Evolutionary conservation across 805 yeast genomes (phyloP), one percentile per base, ranked within the genome.

Genomic region (Candida methanosorbosa): DNA sequence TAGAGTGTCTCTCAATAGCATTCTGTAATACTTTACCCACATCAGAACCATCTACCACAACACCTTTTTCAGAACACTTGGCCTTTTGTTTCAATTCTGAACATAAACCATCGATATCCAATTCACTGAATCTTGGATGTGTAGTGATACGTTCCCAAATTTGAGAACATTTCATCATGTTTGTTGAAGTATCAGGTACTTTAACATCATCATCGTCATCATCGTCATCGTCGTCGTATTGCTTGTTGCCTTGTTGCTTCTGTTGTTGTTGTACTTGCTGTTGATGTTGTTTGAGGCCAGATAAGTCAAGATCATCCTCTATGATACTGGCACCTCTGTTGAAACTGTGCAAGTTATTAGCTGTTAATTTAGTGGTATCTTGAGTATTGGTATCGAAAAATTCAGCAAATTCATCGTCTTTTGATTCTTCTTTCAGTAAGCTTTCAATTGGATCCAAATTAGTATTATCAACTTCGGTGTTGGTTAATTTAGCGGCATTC

Each of bases 71-170:
- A 12, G 94, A 81, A 64, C 98, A 92, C 60, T 86, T 87, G 9
- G 97, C 98, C 69, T 90, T 92, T 26, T 78, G 60, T 59, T 90
- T 83, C 53, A 92, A 69, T 61, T 92, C 98, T 29, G 63, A 54
- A 68, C 98, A 92, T 54, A 92, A 70, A 2, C 95, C 94, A 53
- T 90, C 97, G 44, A 92, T 88, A 57, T 92, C 98, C 35, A 92
- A 68, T 39, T 88, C 96, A 5, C 92, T 77, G 57, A 88, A 92
- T 53, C 81, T 76, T 23, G 98, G 97, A 66, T 92, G 97, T 17
- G 92, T 60, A 2, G 96, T 83, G 26, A 92, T 81, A 51, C 97
- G 72, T 57, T 90, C 97, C 98, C 98, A 92, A 13, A 90, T 81
- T 46, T 87, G 96, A 0, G 94, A 75, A 58, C 98, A 92, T 50